Evolutionary conservation across 1,284 basidiomycete genomes (phyloP).

Genomic region (Marasmius tenuissimus): DNA sequence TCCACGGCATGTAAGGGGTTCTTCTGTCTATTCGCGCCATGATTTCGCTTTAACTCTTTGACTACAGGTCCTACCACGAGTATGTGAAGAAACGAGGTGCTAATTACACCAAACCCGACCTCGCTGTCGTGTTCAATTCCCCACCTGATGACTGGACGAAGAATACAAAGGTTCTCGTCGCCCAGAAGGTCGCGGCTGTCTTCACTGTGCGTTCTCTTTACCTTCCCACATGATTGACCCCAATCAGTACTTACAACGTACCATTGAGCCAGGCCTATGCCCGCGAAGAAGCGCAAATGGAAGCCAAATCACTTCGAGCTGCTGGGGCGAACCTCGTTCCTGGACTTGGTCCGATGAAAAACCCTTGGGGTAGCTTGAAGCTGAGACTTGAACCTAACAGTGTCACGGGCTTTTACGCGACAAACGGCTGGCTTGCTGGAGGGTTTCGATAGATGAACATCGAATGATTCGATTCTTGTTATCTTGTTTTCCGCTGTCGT

Average conservation of each 20-base stretch:
- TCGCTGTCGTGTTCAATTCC: conserved; percentile 33
- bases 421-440: conserved; percentile 33
- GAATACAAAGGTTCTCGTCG: conserved; percentile 23
- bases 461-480: no score
- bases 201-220: conserved; percentile 24
- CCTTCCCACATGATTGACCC: not conserved
- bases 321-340: conserved; percentile 22
- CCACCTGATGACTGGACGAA: conserved; percentile 25
- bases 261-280: conserved; percentile 23
- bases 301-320: conserved; percentile 19
- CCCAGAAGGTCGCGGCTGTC: conserved; percentile 23
- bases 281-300: conserved; percentile 24
- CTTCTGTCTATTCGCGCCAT: not conserved
- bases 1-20: not conserved
- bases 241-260: not conserved
- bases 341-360: conserved; percentile 22
- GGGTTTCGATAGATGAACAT: conserved; percentile 20
- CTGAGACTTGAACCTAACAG: conserved; percentile 24
- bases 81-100: conserved; percentile 17
- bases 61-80: conserved; percentile 25
- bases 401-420: conserved; percentile 29
- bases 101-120: conserved; percentile 25
- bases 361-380: conserved; percentile 29
- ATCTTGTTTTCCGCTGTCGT: no score
- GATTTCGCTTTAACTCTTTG: not conserved